Evolutionary conservation across 768 basidiomycete species (phyloP).

Genomic region (Lyophyllum decastes): DNA sequence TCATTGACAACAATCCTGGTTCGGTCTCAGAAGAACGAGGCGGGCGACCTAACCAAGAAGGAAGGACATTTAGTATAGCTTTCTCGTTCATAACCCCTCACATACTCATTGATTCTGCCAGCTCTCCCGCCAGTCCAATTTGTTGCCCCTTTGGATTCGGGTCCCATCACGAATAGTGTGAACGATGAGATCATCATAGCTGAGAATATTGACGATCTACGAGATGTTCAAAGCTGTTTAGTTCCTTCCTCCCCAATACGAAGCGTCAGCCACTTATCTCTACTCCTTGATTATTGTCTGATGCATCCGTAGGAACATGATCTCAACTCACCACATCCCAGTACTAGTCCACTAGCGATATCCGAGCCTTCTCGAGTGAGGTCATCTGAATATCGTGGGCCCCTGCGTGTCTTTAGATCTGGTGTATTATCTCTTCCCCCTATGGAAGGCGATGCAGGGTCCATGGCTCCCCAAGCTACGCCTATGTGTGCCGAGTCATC

Average conservation of each 20-base stretch:
- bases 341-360: not conserved
- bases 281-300: not conserved
- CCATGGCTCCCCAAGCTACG: not conserved
- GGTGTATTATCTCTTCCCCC: conserved; percentile 6
- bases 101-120: not conserved
- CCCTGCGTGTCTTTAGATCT: conserved; percentile 9
- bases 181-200: conserved; percentile 9
- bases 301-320: not conserved
- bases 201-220: not conserved
- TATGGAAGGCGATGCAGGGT: not conserved
- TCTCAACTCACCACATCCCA: not conserved
- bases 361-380: not conserved
- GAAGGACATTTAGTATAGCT: not conserved
- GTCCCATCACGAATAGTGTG: not conserved
- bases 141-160: not conserved
- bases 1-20: not conserved
- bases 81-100: not conserved
- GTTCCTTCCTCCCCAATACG: not conserved
- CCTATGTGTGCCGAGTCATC: not conserved
- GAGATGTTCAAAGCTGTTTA: not conserved
- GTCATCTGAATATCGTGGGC: not conserved
- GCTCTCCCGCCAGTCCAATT: not conserved
- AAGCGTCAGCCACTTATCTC: not conserved
- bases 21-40: not conserved
- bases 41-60: not conserved